These are phyloP conservation scores for Fusarium sp. DNA, from an alignment of 2,329 filamentous ascomycete genomes.

Conservation along the genomic window DNA sequence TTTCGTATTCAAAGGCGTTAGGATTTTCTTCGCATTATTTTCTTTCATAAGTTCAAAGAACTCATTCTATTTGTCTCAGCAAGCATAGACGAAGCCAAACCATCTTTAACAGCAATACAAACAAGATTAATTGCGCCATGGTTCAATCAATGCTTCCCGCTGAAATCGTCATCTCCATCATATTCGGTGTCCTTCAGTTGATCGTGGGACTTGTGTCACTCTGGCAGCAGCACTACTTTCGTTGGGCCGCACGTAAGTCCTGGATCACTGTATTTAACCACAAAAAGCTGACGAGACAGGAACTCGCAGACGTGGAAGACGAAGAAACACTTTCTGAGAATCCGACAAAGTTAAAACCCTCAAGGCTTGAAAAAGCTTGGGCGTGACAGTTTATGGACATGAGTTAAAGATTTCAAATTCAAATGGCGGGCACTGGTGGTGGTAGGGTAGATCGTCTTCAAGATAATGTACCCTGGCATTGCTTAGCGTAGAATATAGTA, in stretches of 20 bases:
- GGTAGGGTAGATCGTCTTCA: not conserved
- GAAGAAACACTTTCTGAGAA: not conserved
- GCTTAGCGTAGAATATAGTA: too few relatives aligned
- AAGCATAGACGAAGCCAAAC: too few relatives aligned
- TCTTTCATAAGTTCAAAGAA: not conserved
- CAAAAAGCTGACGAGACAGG: not conserved
- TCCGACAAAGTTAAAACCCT: fast-evolving
- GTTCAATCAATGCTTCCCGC: fast-evolving
- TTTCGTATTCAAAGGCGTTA: fast-evolving
- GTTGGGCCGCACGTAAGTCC: not conserved
- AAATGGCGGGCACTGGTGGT: not conserved
- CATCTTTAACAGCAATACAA: fast-evolving
- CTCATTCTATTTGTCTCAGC: fast-evolving
- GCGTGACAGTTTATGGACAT: fast-evolving
- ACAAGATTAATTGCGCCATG: not conserved
- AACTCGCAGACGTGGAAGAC: not conserved
- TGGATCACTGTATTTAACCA: fast-evolving
- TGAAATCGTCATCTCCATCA: not conserved
- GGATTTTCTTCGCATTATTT: fast-evolving
- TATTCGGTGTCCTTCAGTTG: not conserved
- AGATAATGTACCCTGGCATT: fast-evolving
- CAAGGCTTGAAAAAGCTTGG: fast-evolving
- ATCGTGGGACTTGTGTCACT: not conserved
- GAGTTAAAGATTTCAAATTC: not conserved
- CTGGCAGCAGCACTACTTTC: constrained; percentile 4